These are phyloP conservation scores for Adiantum capillusveneris DNA, from an alignment of 75 land plant genomes.

Conservation along the genomic window DNA sequence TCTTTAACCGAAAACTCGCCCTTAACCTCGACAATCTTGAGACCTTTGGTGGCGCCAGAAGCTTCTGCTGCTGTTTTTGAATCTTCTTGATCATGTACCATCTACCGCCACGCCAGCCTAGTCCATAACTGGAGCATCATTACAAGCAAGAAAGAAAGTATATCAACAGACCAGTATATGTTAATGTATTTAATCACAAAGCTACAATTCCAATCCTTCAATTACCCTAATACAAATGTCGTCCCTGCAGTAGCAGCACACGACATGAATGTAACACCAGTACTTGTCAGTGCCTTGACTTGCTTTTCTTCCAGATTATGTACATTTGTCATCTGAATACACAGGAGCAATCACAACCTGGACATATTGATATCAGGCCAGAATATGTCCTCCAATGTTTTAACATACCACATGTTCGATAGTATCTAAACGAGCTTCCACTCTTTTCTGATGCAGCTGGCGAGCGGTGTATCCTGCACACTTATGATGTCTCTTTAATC, in stretches of 20 bases:
- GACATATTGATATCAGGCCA: no score
- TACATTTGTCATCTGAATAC: conserved; percentile 21
- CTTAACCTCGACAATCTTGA: background rate
- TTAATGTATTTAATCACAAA: background rate
- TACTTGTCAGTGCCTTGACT: conserved; percentile 17
- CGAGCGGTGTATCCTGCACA: conserved; percentile 22
- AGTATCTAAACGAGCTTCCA: conserved; percentile 22
- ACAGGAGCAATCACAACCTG: no score
- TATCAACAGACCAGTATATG: background rate
- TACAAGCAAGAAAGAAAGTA: background rate
- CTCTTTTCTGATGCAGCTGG: conserved; percentile 26
- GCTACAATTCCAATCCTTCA: no score
- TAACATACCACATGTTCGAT: conserved; percentile 19
- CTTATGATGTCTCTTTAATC: background rate
- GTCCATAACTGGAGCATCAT: conserved; percentile 19
- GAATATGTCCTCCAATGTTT: no score
- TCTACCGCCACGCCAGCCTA: conserved; percentile 29
- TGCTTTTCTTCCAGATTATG: conserved; percentile 25
- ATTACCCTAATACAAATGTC: conserved; percentile 24
- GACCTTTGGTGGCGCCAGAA: conserved; percentile 6
- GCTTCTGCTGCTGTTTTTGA: conserved; percentile 26
- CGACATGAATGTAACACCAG: conserved; percentile 23
- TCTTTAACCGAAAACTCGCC: no score
- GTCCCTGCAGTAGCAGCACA: conserved; percentile 31
- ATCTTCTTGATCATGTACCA: conserved; percentile 14